Evolutionary conservation across 2,329 filamentous ascomycete species (phyloP).

Genomic region (Aureobasidium sp.): DNA sequence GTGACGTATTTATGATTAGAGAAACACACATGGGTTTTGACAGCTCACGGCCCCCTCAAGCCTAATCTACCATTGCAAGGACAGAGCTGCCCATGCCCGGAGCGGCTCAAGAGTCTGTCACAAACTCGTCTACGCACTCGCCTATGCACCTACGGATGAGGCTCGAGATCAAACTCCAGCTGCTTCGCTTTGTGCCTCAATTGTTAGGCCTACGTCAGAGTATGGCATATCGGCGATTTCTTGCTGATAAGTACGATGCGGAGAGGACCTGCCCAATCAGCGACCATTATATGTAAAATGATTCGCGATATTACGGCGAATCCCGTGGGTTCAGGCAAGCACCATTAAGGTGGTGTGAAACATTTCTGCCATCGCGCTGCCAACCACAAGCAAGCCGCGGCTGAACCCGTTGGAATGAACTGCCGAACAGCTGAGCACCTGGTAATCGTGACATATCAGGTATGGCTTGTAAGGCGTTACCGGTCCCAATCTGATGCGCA

Average conservation of each 20-base stretch:
- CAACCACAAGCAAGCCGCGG: background rate
- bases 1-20: background rate
- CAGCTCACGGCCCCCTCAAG: background rate
- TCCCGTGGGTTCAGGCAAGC: background rate
- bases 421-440: background rate
- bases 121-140: no score
- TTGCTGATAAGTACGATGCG: background rate
- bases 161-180: background rate
- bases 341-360: background rate
- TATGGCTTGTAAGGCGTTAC: no score
- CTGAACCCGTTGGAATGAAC: background rate
- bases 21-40: background rate
- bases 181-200: no score
- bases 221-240: background rate
- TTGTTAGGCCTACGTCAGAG: background rate
- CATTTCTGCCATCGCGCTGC: background rate
- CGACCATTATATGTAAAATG: background rate
- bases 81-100: background rate
- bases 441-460: no score
- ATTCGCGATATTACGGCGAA: background rate
- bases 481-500: no score
- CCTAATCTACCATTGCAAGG: background rate
- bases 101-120: background rate
- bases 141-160: background rate
- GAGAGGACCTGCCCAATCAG: background rate